These are phyloP conservation scores for Calendula officinalis DNA, from an alignment of 129 eudicot species.

Conservation along the genomic window DNA sequence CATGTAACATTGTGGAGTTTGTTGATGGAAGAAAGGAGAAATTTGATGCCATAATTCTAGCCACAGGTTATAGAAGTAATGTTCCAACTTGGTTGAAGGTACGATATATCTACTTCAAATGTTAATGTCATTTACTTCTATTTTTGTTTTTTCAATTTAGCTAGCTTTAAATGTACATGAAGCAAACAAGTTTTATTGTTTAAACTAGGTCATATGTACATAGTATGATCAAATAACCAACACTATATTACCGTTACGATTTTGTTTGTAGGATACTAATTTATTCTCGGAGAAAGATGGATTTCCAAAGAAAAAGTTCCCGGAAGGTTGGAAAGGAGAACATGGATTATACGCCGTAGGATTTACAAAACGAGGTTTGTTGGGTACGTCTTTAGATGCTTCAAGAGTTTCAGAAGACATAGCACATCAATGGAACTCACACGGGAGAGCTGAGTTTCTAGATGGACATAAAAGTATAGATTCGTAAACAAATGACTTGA, in stretches of 20 bases:
- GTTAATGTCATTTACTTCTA: not conserved
- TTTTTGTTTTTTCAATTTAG: too few relatives aligned
- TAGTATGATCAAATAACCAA: too few relatives aligned
- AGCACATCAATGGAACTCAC: conserved; percentile 33
- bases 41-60: conserved; percentile 56
- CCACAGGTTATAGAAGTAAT: conserved; percentile 57
- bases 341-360: conserved; percentile 58
- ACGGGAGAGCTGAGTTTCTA: conserved; percentile 8
- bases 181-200: too few relatives aligned
- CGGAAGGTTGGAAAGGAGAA: conserved; percentile 64
- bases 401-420: conserved; percentile 46
- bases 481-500: conserved; percentile 3
- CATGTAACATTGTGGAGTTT: conserved; percentile 43
- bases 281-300: conserved; percentile 56
- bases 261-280: conserved; percentile 29
- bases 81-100: conserved; percentile 66
- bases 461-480: conserved; percentile 7
- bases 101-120: conserved; percentile 1
- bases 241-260: not conserved
- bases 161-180: too few relatives aligned
- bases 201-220: too few relatives aligned
- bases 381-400: conserved; percentile 54
- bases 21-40: conserved; percentile 50
- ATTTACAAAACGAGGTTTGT: conserved; percentile 51
- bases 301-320: conserved; percentile 46